Base-by-base conservation (phyloP, 2,329 filamentous ascomycete species). In the Shiraia sp. region DNA sequence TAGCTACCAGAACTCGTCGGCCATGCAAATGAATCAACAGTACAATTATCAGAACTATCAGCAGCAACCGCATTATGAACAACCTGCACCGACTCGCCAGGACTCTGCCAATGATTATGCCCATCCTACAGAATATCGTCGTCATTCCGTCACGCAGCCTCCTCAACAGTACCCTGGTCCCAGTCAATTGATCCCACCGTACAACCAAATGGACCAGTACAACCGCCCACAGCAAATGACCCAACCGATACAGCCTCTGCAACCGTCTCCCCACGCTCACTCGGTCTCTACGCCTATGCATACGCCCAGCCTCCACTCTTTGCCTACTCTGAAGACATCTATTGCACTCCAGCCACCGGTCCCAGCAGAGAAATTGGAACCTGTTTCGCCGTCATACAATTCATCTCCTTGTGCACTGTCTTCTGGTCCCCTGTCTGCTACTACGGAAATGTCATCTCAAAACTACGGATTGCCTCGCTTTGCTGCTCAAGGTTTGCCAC, bases 331-430 rank as follows among this genome's bases (percentile, higher is more conserved):
- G 38, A 71, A 73, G 47, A 71, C 72, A 1, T 47, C 19, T 22
- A 22, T 8, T 5, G 19, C 19, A 22, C 19, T 72, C 41, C 64
- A 69, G 28, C 60, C 66, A 2, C 61, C 57, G 22, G 55, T 55
- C 2, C 51, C 42, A 36, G 45, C 46, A 15, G 59, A 72, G 3
- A 71, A 70, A 42, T 49, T 72, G 28, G 73, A 76, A 40, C 70
- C 72, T 4, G 61, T 70, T 3, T 75, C 74, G n/a, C 74, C 74
- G 0, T 61, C 66, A n/a, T 72, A 72, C 36, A 59, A 66, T 22
- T 69, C 66, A 13, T 67, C 65, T 40, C 66, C 61, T 36, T 57
- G 60, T 40, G 46, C 51, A 3, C 47, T 67, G 34, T 64, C 59
- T 33, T 51, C 56, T 10, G 61, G 51, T 28, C 49, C 61, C 32